A percentile compares a stretch with the other conserved stretches of the same genome.
These are phyloP conservation scores for Beauveria rudraprayagi DNA, from an alignment of 2,329 filamentous ascomycete genomes.

Conservation along the genomic window DNA sequence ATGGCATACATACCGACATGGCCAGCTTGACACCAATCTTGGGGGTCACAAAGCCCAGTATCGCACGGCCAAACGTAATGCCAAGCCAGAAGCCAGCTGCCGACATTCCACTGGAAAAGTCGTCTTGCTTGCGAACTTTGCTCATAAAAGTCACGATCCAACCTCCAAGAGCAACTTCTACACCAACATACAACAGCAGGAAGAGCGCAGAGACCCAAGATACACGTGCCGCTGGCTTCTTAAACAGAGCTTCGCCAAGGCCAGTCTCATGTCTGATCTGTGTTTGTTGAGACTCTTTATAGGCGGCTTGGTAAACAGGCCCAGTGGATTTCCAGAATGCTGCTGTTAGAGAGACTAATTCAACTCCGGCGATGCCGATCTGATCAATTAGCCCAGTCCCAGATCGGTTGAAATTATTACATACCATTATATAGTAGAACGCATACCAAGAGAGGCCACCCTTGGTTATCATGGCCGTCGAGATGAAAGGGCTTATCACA, in stretches of 20 bases:
- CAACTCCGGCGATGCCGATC: conserved; percentile 47
- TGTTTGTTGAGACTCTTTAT: conserved; percentile 11
- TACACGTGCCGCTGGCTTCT: conserved; percentile 37
- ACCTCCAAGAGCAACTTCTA: conserved; percentile 67
- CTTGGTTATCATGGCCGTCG: conserved; percentile 61
- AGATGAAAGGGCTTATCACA: conserved; percentile 60
- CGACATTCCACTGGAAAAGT: conserved; percentile 65
- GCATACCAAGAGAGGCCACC: conserved; percentile 55
- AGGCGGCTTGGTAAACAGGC: conserved; percentile 10
- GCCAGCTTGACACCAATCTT: conserved; percentile 60
- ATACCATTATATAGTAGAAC: conserved; percentile 69
- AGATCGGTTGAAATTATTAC: conserved; percentile 12
- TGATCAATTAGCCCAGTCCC: conserved; percentile 15
- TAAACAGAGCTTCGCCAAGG: conserved; percentile 29
- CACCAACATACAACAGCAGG: conserved; percentile 67
- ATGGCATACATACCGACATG: conserved; percentile 28
- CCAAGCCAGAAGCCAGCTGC: conserved; percentile 78
- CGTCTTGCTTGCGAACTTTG: conserved; percentile 56
- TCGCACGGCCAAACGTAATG: conserved; percentile 61
- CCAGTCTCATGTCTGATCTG: conserved; percentile 12
- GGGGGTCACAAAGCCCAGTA: conserved; percentile 67
- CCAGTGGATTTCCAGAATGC: conserved; percentile 45
- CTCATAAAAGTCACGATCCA: conserved; percentile 87
- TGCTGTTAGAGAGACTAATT: conserved; percentile 38
- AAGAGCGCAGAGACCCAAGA: conserved; percentile 68